A percentile compares a stretch with the other conserved stretches of the same genome.
Evolutionary conservation across 257 asterid species (phyloP).

Genomic region (Cordia subcordata): DNA sequence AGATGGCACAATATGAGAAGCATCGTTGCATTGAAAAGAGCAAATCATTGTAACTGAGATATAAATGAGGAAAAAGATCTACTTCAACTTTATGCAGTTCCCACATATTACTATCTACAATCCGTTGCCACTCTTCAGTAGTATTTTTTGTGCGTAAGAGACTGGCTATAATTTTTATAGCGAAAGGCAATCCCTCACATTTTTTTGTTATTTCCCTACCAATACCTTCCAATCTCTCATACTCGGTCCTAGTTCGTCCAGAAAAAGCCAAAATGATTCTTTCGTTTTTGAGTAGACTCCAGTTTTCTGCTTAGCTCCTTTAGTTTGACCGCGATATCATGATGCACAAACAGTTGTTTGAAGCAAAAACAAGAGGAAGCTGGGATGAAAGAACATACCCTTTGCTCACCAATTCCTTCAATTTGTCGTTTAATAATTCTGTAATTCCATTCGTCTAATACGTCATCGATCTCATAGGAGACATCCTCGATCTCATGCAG

Average conservation of each 20-base stretch:
- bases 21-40: conserved; percentile 17
- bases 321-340: conserved; percentile 9
- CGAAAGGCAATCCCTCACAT: too few species aligned
- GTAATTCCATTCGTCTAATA: too few species aligned
- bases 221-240: conserved; percentile 13
- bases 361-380: conserved; percentile 7
- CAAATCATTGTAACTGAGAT: conserved; percentile 18
- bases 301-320: conserved; percentile 13
- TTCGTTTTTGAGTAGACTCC: too few species aligned
- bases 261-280: too few species aligned
- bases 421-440: too few species aligned
- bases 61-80: conserved; percentile 18
- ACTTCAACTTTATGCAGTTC: conserved; percentile 8
- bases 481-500: too few species aligned
- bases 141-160: conserved; percentile 17
- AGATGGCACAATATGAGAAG: conserved; percentile 18
- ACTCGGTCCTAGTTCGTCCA: too few species aligned
- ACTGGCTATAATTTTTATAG: conserved; percentile 20
- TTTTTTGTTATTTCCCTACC: conserved; percentile 22
- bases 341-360: too few species aligned
- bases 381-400: too few species aligned
- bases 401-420: too few species aligned
- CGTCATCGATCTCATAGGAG: too few species aligned
- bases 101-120: conserved; percentile 25
- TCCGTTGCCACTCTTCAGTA: conserved; percentile 15